phyloP scores from a whole-genome alignment of 78 protist species.

The Dictyostelium capitatum region DNA sequence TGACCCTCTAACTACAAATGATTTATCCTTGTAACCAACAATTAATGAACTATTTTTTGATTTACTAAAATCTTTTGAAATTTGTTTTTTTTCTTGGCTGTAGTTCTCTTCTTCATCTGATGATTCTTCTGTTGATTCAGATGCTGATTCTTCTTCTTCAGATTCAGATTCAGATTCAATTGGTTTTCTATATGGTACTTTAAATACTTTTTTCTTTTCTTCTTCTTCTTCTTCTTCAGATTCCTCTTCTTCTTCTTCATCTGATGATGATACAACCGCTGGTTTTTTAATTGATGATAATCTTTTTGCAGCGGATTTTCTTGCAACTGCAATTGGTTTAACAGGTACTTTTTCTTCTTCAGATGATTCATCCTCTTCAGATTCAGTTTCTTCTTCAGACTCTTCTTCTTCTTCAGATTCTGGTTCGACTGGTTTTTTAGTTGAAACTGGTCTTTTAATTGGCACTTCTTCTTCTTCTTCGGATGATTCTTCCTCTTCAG shows the following conservation, averaged over 20 bases:
- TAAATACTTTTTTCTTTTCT: not conserved
- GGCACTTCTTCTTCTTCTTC: conserved; percentile 11
- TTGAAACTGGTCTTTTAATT: not conserved
- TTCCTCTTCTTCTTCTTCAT: conserved; percentile 42
- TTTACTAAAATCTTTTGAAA: conserved; percentile 19
- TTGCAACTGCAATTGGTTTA: not conserved
- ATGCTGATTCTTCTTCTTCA: not conserved
- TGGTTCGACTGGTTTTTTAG: not conserved
- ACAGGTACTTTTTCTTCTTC: conserved; percentile 19
- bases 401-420: conserved; percentile 26
- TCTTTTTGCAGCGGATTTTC: conserved; percentile 2
- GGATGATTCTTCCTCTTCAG: conserved; percentile 23
- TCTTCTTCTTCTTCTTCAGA: conserved; percentile 22
- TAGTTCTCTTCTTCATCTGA: not conserved
- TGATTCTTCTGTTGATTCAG: not conserved
- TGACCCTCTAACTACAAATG: conserved; percentile 83
- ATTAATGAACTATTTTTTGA: conserved; percentile 63
- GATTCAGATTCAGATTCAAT: not conserved
- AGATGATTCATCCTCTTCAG: conserved; percentile 16
- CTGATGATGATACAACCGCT: not conserved
- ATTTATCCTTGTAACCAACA: conserved; percentile 79
- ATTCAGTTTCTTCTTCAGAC: conserved; percentile 14
- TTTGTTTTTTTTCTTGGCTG: not conserved
- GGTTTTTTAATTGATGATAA: not conserved
- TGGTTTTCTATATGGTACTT: conserved; percentile 32